Conservation (phyloP, 176 grass and related monocot genomes). For the Zoysia japonica region DNA sequence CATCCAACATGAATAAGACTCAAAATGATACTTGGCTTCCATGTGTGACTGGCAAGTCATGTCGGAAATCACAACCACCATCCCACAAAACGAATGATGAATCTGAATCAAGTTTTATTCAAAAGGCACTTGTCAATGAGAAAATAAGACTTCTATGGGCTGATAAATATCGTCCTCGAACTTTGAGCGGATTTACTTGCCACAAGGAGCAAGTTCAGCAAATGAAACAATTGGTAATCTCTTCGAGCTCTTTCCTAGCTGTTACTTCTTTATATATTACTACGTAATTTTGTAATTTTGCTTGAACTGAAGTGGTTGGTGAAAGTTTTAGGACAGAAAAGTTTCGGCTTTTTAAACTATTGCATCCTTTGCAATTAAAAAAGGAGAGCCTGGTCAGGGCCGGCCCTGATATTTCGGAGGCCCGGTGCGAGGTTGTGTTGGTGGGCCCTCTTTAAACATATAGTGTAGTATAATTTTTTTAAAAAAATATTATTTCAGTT, state of each 20-base stretch:
- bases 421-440: too few relatives aligned
- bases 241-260: constrained; percentile 21
- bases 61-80: constrained; percentile 44
- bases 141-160: constrained; percentile 69
- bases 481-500: too few relatives aligned
- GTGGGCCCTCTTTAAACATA: too few relatives aligned
- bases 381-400: too few relatives aligned
- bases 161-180: constrained; percentile 61
- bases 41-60: constrained; percentile 54
- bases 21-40: constrained; percentile 70
- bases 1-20: constrained; percentile 56
- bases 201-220: constrained; percentile 67
- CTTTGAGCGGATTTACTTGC: constrained; percentile 62
- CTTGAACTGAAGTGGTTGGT: neutral
- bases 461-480: too few relatives aligned
- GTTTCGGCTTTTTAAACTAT: neutral
- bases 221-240: constrained; percentile 63
- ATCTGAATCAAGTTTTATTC: constrained; percentile 61
- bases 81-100: constrained; percentile 37
- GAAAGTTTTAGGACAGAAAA: neutral
- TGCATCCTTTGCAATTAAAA: too few relatives aligned
- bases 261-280: neutral
- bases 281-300: constrained; percentile 9
- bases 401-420: too few relatives aligned
- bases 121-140: constrained; percentile 59